Conservation (phyloP, 192 early-diverging fungal species). For the Backusella westeae region DNA sequence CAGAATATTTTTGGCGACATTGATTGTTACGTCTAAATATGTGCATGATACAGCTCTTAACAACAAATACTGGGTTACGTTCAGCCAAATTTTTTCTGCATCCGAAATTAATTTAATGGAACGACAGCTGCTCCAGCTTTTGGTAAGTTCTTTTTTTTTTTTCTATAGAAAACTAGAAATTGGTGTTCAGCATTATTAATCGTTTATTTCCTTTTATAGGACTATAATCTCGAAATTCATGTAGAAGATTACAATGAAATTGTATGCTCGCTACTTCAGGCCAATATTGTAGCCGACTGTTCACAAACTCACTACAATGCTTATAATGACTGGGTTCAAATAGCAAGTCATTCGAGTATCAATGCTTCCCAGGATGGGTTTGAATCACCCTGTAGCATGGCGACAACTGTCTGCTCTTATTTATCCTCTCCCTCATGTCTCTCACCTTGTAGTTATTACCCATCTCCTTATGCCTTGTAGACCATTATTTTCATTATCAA, state of each 20-base stretch:
- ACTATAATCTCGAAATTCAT: constrained; percentile 5
- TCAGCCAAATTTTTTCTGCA: constrained; percentile 64
- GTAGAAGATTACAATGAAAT: not conserved
- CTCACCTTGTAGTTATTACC: not conserved
- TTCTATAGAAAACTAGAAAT: not conserved
- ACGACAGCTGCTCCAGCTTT: constrained; percentile 67
- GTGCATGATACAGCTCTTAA: constrained; percentile 75
- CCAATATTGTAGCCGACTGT: not conserved
- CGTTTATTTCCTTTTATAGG: constrained; percentile 1
- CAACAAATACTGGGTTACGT: constrained; percentile 78
- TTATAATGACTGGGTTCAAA: not conserved
- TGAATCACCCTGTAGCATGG: not conserved
- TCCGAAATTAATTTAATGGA: constrained; percentile 82
- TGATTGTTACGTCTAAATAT: constrained; percentile 74
- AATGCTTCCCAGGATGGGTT: not conserved
- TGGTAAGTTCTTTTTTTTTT: constrained; percentile 33
- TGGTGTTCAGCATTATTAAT: not conserved
- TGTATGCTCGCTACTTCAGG: not conserved
- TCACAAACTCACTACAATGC: not conserved
- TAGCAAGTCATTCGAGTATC: not conserved
- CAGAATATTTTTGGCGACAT: constrained; percentile 70
- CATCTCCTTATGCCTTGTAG: not conserved
- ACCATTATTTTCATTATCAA: not conserved
- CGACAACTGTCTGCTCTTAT: not conserved
- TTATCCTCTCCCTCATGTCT: not conserved